Percentiles rank a stretch among this genome's conserved stretches.
phyloP scores from a whole-genome alignment of 345 rosid genomes.

The Gynandropsis gynandra region DNA sequence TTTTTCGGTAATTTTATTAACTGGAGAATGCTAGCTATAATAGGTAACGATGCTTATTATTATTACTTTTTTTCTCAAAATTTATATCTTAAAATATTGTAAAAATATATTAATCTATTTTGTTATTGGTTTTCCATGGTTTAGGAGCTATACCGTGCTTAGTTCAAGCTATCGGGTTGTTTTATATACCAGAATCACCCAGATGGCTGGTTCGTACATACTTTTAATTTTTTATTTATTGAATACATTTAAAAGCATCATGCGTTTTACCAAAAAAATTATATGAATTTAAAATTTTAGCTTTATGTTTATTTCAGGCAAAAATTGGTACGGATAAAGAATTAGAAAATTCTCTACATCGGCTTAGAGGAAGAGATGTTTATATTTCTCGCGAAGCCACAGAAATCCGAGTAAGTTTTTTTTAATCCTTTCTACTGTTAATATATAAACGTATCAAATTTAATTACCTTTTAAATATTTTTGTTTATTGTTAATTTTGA shows the following conservation, averaged over 20 bases:
- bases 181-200: slow-evolving; percentile 54
- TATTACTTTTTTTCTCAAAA: background rate
- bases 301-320: slow-evolving; percentile 26
- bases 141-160: slow-evolving; percentile 34
- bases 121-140: background rate
- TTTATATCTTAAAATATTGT: too few species aligned
- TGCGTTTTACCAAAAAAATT: too few species aligned
- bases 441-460: too few species aligned
- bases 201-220: slow-evolving; percentile 40
- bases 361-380: slow-evolving; percentile 41
- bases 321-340: slow-evolving; percentile 39
- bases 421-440: too few species aligned
- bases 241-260: too few species aligned
- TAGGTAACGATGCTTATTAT: slow-evolving; percentile 20
- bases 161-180: slow-evolving; percentile 34
- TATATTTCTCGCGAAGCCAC: slow-evolving; percentile 48
- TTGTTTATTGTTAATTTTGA: too few species aligned
- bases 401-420: slow-evolving; percentile 38
- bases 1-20: slow-evolving; percentile 23
- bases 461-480: too few species aligned
- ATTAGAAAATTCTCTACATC: slow-evolving; percentile 38
- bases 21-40: slow-evolving; percentile 28
- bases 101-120: background rate
- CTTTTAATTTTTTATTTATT: background rate
- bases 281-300: background rate